Conservation (phyloP, 371 early-diverging fungal species). For the Apophysomyces sp. region DNA sequence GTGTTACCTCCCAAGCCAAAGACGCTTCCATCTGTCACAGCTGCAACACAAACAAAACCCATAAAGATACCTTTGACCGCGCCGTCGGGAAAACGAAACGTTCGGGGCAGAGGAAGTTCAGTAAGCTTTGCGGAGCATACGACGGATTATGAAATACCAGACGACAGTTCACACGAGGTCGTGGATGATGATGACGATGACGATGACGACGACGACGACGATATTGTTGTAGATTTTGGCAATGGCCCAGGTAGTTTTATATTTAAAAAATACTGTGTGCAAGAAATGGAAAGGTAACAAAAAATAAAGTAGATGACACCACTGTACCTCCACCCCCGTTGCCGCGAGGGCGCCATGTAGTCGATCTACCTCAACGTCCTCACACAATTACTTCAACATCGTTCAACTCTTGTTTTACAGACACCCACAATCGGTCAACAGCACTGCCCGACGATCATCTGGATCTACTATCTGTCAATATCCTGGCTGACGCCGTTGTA, state of each 20-base stretch:
- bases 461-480: conserved; percentile 6
- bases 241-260: conserved; percentile 4
- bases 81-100: conserved; percentile 5
- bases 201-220: conserved; percentile 48
- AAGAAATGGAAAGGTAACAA: neutral
- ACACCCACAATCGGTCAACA: neutral
- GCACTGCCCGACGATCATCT: neutral
- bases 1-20: conserved; percentile 5
- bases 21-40: conserved; percentile 1
- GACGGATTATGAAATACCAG: conserved; percentile 19
- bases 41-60: neutral
- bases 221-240: conserved; percentile 24
- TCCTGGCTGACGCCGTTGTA: conserved; percentile 15
- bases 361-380: conserved; percentile 4
- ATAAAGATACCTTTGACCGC: neutral
- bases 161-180: conserved; percentile 5
- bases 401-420: neutral
- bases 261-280: neutral
- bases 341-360: neutral
- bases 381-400: conserved; percentile 4
- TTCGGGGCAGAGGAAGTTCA: conserved; percentile 40
- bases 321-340: neutral
- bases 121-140: conserved; percentile 36
- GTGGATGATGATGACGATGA: conserved; percentile 28
- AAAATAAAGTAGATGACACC: neutral